Evolutionary conservation across 192 early-diverging fungal species (phyloP).

Genomic region (Funneliformis geosporum): DNA sequence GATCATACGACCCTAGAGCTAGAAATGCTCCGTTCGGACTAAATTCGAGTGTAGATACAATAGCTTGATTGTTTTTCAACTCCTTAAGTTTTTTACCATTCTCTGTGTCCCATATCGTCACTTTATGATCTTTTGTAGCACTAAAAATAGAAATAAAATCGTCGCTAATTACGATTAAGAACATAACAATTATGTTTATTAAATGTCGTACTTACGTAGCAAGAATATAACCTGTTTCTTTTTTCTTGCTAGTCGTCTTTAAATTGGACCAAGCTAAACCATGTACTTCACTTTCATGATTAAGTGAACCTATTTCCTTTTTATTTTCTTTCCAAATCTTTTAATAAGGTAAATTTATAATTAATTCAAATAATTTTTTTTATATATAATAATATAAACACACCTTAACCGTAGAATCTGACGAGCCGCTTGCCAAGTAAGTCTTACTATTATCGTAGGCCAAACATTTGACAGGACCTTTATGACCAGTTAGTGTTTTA

Average conservation of each 20-base stretch:
- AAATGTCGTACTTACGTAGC: neutral
- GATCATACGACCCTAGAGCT: neutral
- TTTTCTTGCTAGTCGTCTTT: neutral
- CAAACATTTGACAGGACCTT: neutral
- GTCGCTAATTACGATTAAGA: neutral
- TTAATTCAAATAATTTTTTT: neutral
- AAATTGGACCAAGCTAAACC: neutral
- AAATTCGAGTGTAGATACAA: neutral
- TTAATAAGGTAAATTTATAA: neutral
- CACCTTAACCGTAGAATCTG: neutral
- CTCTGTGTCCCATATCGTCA: neutral
- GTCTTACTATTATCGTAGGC: neutral
- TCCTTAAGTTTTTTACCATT: neutral
- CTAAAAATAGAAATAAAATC: neutral
- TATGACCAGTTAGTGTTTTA: neutral
- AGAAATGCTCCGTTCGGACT: neutral
- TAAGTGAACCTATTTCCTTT: neutral
- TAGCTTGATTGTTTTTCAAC: neutral
- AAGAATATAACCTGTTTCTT: neutral
- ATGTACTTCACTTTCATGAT: neutral
- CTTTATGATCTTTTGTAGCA: neutral
- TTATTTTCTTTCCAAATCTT: neutral
- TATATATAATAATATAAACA: neutral
- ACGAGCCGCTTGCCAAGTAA: neutral
- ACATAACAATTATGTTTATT: neutral